Percentiles rank a stretch among this genome's conserved stretches.
These are phyloP conservation scores for Lolium rigidum DNA, from an alignment of 176 grass and related monocot genomes.

Conservation along the genomic window DNA sequence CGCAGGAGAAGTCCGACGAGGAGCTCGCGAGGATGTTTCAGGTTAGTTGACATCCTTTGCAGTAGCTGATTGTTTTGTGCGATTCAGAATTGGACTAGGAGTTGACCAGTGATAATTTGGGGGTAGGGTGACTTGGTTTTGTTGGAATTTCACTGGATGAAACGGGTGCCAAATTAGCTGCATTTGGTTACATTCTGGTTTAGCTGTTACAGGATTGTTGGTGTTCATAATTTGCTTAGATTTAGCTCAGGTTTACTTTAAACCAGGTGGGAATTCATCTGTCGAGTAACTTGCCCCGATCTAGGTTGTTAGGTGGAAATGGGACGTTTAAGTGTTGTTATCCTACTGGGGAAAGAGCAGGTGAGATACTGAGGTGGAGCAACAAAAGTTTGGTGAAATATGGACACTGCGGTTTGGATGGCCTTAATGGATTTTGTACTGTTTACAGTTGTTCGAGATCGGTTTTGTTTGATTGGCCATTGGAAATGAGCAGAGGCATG, in stretches of 20 bases:
- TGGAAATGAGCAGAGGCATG: background rate
- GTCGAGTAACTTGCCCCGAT: background rate
- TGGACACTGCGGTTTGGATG: background rate
- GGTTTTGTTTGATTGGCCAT: constrained; percentile 12
- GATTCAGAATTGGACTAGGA: background rate
- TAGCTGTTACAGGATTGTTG: constrained; percentile 2
- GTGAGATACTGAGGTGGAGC: constrained; percentile 7
- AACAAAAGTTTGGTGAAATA: constrained; percentile 17
- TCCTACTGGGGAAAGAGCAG: background rate
- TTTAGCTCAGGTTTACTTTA: background rate
- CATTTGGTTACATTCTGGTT: constrained; percentile 18
- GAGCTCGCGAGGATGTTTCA: constrained; percentile 79
- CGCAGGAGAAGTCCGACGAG: constrained; percentile 70
- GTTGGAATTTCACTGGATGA: background rate
- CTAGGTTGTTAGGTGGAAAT: background rate
- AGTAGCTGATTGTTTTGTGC: background rate
- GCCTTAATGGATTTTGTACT: background rate
- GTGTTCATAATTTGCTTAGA: background rate
- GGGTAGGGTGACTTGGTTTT: constrained; percentile 8
- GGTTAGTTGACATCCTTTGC: constrained; percentile 38
- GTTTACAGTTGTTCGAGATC: constrained; percentile 19
- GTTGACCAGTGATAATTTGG: background rate
- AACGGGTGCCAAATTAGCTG: background rate
- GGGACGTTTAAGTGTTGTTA: constrained; percentile 1
- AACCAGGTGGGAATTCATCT: background rate